Evolutionary conservation across 2,329 filamentous ascomycete species (phyloP), one percentile per base, ranked within the genome.

Genomic region (Talaromyces sp.): DNA sequence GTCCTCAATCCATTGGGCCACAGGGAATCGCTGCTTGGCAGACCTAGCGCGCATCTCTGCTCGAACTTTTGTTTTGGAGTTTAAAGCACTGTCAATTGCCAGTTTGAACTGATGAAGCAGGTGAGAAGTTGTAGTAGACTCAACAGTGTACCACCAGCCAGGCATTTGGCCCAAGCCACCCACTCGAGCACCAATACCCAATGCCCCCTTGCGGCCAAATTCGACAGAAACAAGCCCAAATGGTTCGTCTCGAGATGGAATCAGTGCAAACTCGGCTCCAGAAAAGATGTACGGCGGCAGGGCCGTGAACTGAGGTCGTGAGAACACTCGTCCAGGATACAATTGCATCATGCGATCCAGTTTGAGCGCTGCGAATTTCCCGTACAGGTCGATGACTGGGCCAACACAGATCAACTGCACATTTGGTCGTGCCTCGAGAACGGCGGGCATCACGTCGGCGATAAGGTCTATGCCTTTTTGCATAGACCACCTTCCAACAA

Each of bases 81-180:
- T 81, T 58, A 89, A 70, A 1, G 86, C 86, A 56, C 80, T 80
- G n/a, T 83, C 75, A 63, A 89, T 88, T 13, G 86, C 84, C 64
- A 80, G 78, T 70, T 84, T 86, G 77, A 89, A 88, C 68, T 89
- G 86, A 52, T 84, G 81, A 58, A 88, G 77, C 50, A 88, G 73
- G 74, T 89, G 86, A 50, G 80, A 80, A 0, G 85, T 86, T 1
- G 84, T 84, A 6, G 81, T 85, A 0, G 84, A 87, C 69, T 89
- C 86, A 59, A 89, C 83, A 0, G 86, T 88, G 70, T 84, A 89
- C 86, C 86, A 89, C 82, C 86, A 88, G 26, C 86, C 86, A 21
- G 86, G 86, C 86, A 89, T 88, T 68, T 87, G 84, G n/a, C 86
- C 85, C 24, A 89, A 78, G 58, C 86, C 86, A 65, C 86, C 86